Percentiles rank a stretch among this genome's conserved stretches.
phyloP scores from a whole-genome alignment of 2,329 filamentous ascomycete genomes.

The Esteya vermicola region DNA sequence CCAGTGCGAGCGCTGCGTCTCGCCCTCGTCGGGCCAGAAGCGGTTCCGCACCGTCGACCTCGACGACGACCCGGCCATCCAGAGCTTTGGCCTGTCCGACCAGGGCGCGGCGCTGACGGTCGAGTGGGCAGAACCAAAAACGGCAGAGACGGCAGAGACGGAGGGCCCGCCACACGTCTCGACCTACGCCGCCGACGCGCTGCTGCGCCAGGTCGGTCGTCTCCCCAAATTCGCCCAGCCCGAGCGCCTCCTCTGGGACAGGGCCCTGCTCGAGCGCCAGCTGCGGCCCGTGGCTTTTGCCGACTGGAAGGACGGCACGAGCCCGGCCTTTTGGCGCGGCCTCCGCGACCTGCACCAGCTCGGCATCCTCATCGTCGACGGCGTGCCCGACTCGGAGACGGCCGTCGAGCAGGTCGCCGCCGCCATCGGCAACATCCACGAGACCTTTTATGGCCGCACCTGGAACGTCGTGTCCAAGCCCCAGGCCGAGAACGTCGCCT shows the following conservation, averaged over 20 bases:
- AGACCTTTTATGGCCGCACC: conserved; percentile 82
- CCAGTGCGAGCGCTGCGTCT: conserved; percentile 39
- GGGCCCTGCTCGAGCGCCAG: conserved; percentile 19
- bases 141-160: not conserved
- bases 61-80: conserved; percentile 18
- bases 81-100: not conserved
- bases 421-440: conserved; percentile 63
- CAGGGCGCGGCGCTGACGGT: conserved; percentile 3
- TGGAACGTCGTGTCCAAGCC: conserved; percentile 81
- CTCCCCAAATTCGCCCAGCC: conserved; percentile 23
- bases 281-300: conserved; percentile 45
- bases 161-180: conserved; percentile 4
- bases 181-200: conserved; percentile 1
- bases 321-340: conserved; percentile 39
- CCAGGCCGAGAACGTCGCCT: conserved; percentile 79
- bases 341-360: conserved; percentile 47
- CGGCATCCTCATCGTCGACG: conserved; percentile 64
- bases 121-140: not conserved
- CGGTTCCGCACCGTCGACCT: conserved; percentile 52
- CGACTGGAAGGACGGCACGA: conserved; percentile 51
- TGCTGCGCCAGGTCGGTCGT: conserved; percentile 18
- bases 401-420: conserved; percentile 54
- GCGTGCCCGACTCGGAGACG: conserved; percentile 53
- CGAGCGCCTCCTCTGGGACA: conserved; percentile 26
- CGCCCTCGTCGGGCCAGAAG: conserved; percentile 47